These are phyloP conservation scores for Cladosporium sphaerospermum DNA, from an alignment of 2,329 filamentous ascomycete species.

Conservation along the genomic window DNA sequence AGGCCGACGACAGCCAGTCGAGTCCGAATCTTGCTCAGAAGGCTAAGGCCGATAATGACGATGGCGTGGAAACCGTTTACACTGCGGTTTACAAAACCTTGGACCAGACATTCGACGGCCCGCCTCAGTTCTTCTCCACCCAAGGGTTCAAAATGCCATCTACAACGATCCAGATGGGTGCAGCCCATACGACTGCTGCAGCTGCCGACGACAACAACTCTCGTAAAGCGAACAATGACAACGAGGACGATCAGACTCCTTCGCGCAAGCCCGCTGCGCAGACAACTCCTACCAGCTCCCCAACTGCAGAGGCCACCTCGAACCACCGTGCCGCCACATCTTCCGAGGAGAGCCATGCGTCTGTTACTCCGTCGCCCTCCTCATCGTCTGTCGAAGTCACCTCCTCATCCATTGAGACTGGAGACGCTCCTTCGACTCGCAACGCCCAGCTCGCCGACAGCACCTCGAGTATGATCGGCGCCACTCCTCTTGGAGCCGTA, in stretches of 20 bases:
- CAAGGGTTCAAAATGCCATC: slow-evolving; percentile 15
- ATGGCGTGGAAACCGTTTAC: slow-evolving; percentile 29
- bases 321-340: background rate
- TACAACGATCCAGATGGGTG: slow-evolving; percentile 12
- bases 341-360: background rate
- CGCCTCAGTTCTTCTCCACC: slow-evolving; percentile 29
- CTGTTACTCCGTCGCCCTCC: background rate
- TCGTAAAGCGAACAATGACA: slow-evolving; percentile 7
- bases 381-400: slow-evolving; percentile 1
- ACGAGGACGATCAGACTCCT: slow-evolving; percentile 9
- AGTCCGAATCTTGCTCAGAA: slow-evolving; percentile 5
- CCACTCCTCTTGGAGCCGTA: slow-evolving; percentile 9
- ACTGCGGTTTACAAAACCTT: slow-evolving; percentile 50
- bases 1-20: background rate
- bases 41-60: slow-evolving; percentile 11
- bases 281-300: slow-evolving; percentile 1
- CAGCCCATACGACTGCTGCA: slow-evolving; percentile 12
- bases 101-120: slow-evolving; percentile 46
- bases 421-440: slow-evolving; percentile 5
- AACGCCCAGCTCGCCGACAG: slow-evolving; percentile 1
- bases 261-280: slow-evolving; percentile 14
- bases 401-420: slow-evolving; percentile 17
- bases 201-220: slow-evolving; percentile 3
- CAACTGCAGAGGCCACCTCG: slow-evolving; percentile 7
- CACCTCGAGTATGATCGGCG: slow-evolving; percentile 8